phyloP scores from a whole-genome alignment of 1,139 yeast genomes.

The Yamadazyma atmosphaerica region DNA sequence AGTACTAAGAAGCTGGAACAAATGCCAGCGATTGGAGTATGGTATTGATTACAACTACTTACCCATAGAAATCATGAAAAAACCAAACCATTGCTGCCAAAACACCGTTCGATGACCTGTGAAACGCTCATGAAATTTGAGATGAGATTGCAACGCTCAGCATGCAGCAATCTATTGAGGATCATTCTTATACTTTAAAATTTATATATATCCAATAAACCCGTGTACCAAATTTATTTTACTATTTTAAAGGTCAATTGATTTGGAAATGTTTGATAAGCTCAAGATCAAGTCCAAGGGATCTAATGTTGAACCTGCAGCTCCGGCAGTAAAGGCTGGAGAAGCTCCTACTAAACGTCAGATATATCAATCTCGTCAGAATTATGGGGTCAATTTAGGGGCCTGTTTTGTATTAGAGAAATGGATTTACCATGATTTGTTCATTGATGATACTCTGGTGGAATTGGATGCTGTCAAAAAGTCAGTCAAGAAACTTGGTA shows the following conservation, averaged over 20 bases:
- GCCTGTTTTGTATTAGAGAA: conserved; percentile 79
- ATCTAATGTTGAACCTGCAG: conserved; percentile 26
- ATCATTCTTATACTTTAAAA: no score
- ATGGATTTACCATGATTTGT: conserved; percentile 63
- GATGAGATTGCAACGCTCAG: no score
- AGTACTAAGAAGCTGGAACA: no score
- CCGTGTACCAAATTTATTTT: no score
- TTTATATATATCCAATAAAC: no score
- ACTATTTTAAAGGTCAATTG: background rate
- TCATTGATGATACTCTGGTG: conserved; percentile 51
- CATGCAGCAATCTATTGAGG: background rate
- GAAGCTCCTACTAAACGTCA: conserved; percentile 46
- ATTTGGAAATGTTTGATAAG: conserved; percentile 35
- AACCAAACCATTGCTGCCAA: no score
- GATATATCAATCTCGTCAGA: conserved; percentile 64
- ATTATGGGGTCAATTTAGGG: conserved; percentile 88
- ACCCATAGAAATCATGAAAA: no score
- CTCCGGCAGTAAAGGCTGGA: conserved; percentile 30
- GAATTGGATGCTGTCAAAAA: conserved; percentile 74
- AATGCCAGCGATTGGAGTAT: no score
- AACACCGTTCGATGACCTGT: no score
- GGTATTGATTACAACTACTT: no score
- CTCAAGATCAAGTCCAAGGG: conserved; percentile 41
- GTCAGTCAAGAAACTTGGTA: conserved; percentile 49
- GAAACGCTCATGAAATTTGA: no score